These are phyloP conservation scores for Mentha longifolia DNA, from an alignment of 257 asterid species.

Conservation along the genomic window DNA sequence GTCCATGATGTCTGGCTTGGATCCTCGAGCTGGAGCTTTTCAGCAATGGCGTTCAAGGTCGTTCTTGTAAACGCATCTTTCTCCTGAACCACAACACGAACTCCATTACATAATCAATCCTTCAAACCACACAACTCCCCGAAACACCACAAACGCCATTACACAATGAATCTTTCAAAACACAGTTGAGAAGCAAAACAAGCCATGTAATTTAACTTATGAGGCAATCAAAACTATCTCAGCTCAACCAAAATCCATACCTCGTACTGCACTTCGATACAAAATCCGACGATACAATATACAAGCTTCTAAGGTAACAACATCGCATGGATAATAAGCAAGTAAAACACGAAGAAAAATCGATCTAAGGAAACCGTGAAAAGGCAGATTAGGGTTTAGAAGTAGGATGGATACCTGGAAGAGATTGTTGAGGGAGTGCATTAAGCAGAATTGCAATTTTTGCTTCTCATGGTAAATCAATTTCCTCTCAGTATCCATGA, in stretches of 20 bases:
- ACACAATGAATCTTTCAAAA: neutral
- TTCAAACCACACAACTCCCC: too few species aligned
- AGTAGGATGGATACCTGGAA: constrained; percentile 67
- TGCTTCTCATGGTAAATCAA: constrained; percentile 85
- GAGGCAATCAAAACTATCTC: neutral
- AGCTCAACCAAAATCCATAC: neutral
- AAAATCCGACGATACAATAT: neutral
- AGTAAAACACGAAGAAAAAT: neutral
- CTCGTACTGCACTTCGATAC: too few species aligned
- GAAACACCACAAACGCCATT: neutral
- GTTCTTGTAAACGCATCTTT: constrained; percentile 75
- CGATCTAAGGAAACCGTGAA: neutral
- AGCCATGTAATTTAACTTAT: neutral
- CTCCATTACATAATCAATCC: neutral
- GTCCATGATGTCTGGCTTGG: constrained; percentile 67
- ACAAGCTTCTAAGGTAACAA: too few species aligned
- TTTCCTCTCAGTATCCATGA: constrained; percentile 53
- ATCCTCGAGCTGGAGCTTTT: constrained; percentile 64
- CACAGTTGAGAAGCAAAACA: neutral
- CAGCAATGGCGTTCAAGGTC: constrained; percentile 63
- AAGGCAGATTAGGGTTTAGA: neutral
- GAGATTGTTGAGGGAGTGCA: constrained; percentile 92
- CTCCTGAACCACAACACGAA: constrained; percentile 52
- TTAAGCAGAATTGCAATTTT: constrained; percentile 76
- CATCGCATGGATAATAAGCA: too few species aligned